Conservation (phyloP, 768 basidiomycete genomes). For the Trametes cubensis region DNA sequence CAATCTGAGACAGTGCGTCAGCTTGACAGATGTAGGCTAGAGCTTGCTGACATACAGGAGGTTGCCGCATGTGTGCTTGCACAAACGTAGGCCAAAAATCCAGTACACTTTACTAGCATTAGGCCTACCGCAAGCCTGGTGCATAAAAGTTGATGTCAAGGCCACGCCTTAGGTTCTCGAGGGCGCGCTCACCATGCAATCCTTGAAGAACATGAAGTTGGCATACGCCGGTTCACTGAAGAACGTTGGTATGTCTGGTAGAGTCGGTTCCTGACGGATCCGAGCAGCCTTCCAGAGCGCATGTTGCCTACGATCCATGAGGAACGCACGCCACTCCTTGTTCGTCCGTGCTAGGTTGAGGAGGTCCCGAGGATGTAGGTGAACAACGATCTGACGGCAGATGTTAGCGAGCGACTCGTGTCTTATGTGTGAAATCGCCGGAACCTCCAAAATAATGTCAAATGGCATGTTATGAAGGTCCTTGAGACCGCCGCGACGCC, state of each 20-base stretch:
- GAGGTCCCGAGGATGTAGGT: constrained; percentile 45
- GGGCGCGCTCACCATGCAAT: constrained; percentile 38
- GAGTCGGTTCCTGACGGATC: constrained; percentile 16
- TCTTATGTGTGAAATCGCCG: neutral
- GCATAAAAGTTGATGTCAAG: too few relatives aligned
- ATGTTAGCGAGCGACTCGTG: neutral
- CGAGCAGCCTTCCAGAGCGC: constrained; percentile 42
- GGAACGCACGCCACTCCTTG: constrained; percentile 39
- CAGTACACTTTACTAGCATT: too few relatives aligned
- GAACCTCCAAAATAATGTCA: too few relatives aligned
- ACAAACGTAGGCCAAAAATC: too few relatives aligned
- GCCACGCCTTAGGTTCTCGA: too few relatives aligned
- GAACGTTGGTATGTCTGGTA: constrained; percentile 35
- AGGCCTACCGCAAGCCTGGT: neutral
- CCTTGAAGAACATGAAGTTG: constrained; percentile 38
- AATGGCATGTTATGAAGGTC: too few relatives aligned
- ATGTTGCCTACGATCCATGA: constrained; percentile 31
- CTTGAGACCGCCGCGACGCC: too few relatives aligned
- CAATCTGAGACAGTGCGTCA: too few relatives aligned
- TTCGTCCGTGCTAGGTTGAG: constrained; percentile 43
- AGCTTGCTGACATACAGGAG: too few relatives aligned
- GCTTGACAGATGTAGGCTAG: too few relatives aligned
- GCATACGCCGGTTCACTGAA: constrained; percentile 40
- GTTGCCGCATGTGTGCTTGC: too few relatives aligned
- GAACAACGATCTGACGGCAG: constrained; percentile 40